A percentile compares a stretch with the other conserved stretches of the same genome.
Conservation (phyloP, 768 basidiomycete species). For the Russula foetens region DNA sequence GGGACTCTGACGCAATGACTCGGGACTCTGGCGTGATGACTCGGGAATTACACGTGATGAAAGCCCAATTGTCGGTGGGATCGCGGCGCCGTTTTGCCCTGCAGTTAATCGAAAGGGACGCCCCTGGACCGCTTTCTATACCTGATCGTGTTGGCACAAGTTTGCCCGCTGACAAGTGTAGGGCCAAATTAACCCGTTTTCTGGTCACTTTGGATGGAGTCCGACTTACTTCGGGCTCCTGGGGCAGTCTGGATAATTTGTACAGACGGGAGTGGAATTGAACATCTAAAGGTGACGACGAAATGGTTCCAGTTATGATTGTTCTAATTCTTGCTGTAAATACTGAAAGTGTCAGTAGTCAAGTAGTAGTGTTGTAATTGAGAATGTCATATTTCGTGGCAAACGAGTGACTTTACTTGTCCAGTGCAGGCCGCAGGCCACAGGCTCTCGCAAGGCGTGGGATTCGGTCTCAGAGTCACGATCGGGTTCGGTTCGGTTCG, state of each 20-base stretch:
- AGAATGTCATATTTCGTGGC: background rate
- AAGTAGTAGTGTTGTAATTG: background rate
- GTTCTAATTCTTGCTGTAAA: background rate
- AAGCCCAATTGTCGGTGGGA: background rate
- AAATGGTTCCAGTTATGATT: background rate
- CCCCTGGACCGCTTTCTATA: background rate
- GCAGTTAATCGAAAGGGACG: background rate
- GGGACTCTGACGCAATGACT: slow-evolving; percentile 15
- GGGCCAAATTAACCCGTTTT: background rate
- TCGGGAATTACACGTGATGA: slow-evolving; percentile 14
- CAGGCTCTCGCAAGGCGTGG: background rate
- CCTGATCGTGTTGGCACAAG: background rate
- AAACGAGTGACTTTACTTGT: too few relatives aligned
- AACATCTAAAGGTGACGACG: background rate
- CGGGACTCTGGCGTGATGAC: slow-evolving; percentile 13
- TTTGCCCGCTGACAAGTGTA: background rate
- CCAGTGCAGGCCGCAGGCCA: too few relatives aligned
- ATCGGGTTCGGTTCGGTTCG: background rate
- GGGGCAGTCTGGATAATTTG: background rate
- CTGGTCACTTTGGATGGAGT: background rate
- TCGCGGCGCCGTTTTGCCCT: background rate
- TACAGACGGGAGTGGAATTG: too few relatives aligned
- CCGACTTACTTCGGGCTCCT: background rate
- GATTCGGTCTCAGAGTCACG: background rate
- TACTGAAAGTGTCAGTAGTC: background rate